phyloP scores from a whole-genome alignment of 1,139 yeast species.

The Candida pseudocylindracea region DNA sequence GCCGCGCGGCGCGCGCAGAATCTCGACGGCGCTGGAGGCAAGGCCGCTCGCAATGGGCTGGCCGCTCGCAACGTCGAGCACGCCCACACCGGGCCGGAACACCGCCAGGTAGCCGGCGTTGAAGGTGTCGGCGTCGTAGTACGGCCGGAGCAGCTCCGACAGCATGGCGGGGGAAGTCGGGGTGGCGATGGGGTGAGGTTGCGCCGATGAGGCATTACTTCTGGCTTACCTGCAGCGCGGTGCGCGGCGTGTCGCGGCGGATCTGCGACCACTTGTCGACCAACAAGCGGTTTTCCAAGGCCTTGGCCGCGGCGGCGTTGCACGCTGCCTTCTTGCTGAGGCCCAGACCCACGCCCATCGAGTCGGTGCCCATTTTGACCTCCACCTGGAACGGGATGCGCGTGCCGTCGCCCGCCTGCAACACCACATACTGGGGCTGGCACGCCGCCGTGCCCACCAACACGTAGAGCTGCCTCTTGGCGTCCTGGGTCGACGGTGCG shows the following conservation, averaged over 20 bases:
- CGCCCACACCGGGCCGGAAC: conserved; percentile 37
- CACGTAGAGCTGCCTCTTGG: conserved; percentile 64
- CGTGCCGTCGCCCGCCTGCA: conserved; percentile 26
- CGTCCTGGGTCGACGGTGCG: conserved; percentile 18
- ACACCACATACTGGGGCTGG: conserved; percentile 37
- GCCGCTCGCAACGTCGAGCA: conserved; percentile 18
- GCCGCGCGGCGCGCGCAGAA: not conserved
- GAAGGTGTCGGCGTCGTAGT: conserved; percentile 49
- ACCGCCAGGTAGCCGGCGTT: conserved; percentile 44
- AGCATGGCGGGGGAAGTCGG: no score
- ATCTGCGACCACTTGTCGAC: conserved; percentile 42
- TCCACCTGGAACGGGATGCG: conserved; percentile 16
- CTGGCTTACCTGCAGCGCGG: conserved; percentile 9
- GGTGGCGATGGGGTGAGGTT: no score
- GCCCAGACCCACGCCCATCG: conserved; percentile 38
- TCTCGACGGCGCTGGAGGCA: not conserved
- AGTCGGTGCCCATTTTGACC: conserved; percentile 3
- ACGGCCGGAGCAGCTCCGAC: conserved; percentile 27
- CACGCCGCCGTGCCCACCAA: conserved; percentile 54
- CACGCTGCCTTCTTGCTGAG: conserved; percentile 47
- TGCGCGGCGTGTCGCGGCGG: conserved; percentile 42
- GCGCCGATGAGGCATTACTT: no score
- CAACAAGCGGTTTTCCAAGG: conserved; percentile 30
- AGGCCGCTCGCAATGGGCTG: conserved; percentile 12
- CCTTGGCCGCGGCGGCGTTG: conserved; percentile 47